phyloP scores from a whole-genome alignment of 129 eudicot genomes.

The Scalesia atractyloides region DNA sequence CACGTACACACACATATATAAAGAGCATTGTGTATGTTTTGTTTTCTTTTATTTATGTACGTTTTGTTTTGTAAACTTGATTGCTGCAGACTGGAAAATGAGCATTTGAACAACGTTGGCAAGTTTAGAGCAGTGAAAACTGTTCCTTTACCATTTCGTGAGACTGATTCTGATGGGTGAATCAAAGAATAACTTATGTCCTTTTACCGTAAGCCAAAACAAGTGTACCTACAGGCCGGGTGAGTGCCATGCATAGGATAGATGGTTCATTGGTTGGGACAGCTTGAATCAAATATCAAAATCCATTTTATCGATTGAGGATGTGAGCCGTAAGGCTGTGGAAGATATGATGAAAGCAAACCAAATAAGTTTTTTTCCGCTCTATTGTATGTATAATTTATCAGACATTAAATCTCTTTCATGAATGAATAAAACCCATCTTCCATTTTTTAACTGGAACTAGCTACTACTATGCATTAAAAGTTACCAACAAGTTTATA shows the following conservation, averaged over 20 bases:
- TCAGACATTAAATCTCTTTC: conserved; percentile 17
- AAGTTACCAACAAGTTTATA: too few species aligned
- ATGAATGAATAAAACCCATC: conserved; percentile 35
- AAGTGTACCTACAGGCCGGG: conserved; percentile 19
- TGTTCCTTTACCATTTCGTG: conserved; percentile 90
- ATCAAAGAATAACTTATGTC: background rate
- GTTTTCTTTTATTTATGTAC: background rate
- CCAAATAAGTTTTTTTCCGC: conserved; percentile 11
- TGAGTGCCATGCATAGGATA: conserved; percentile 1
- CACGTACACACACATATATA: background rate
- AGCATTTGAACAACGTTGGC: conserved; percentile 89
- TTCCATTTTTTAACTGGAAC: background rate
- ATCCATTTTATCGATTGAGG: conserved; percentile 23
- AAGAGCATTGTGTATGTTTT: background rate
- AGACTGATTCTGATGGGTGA: conserved; percentile 74
- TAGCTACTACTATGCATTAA: background rate
- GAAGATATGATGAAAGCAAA: conserved; percentile 23
- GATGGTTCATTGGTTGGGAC: conserved; percentile 9
- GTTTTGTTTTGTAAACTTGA: background rate
- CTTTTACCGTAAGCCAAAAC: conserved; percentile 14
- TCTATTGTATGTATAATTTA: conserved; percentile 20
- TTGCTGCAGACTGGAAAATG: conserved; percentile 77
- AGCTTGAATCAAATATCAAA: conserved; percentile 8
- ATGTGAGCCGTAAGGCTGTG: conserved; percentile 23
- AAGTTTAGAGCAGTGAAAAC: conserved; percentile 87